These are phyloP conservation scores for Stygiomarasmius scandens DNA, from an alignment of 1,284 basidiomycete species.

Conservation along the genomic window DNA sequence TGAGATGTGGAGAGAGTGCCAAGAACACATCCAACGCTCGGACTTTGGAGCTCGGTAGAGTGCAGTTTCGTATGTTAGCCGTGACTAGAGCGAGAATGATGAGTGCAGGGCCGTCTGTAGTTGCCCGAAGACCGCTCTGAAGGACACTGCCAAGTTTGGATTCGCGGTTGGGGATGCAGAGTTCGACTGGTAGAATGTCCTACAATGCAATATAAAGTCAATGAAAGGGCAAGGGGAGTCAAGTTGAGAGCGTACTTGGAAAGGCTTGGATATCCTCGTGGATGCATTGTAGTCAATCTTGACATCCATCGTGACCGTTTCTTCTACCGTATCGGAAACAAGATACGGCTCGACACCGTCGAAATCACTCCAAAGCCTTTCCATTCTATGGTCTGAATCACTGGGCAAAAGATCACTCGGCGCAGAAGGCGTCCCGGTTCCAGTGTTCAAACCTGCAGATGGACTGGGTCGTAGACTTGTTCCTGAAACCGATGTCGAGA, in stretches of 20 bases:
- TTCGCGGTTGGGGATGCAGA: conserved; percentile 73
- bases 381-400: conserved; percentile 79
- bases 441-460: conserved; percentile 1
- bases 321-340: conserved; percentile 47
- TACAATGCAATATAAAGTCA: conserved; percentile 28
- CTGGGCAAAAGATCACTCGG: conserved; percentile 57
- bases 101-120: conserved; percentile 77
- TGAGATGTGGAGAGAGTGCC: conserved; percentile 80
- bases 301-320: conserved; percentile 49
- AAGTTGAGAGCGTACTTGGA: conserved; percentile 52
- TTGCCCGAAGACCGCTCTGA: conserved; percentile 51
- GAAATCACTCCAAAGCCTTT: conserved; percentile 81
- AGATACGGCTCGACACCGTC: conserved; percentile 77
- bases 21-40: conserved; percentile 88
- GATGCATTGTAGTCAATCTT: conserved; percentile 52
- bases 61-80: conserved; percentile 89
- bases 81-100: conserved; percentile 85
- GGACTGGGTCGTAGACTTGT: conserved; percentile 10
- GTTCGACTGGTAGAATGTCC: conserved; percentile 78
- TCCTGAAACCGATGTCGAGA: conserved; percentile 21
- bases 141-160: conserved; percentile 49
- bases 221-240: neutral
- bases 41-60: conserved; percentile 84
- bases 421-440: conserved; percentile 25
- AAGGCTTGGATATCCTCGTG: conserved; percentile 50